phyloP scores from a whole-genome alignment of 2,329 filamentous ascomycete genomes.

The Beauveria caledonica region DNA sequence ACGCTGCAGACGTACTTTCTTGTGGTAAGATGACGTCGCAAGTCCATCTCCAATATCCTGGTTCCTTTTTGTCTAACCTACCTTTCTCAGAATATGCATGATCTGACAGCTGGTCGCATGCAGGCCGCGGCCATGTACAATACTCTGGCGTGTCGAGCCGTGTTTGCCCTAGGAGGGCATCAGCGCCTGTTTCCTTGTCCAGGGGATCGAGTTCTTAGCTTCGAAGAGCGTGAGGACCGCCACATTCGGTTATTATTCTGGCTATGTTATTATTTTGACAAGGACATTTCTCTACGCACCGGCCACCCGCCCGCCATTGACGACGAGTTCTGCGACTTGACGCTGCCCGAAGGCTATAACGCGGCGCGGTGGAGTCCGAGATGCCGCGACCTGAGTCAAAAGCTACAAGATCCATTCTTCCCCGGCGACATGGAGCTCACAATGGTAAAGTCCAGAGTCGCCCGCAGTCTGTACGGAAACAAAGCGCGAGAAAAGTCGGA shows the following conservation, averaged over 20 bases:
- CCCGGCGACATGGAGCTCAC: slow-evolving; percentile 41
- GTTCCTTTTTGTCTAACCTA: neutral
- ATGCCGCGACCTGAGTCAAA: neutral
- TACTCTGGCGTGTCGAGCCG: slow-evolving; percentile 36
- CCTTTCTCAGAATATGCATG: slow-evolving; percentile 28
- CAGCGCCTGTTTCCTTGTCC: slow-evolving; percentile 15
- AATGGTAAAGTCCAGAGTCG: slow-evolving; percentile 43
- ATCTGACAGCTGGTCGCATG: slow-evolving; percentile 38
- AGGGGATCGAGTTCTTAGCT: slow-evolving; percentile 12
- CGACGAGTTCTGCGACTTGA: slow-evolving; percentile 45
- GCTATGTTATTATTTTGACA: slow-evolving; percentile 46
- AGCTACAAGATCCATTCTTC: slow-evolving; percentile 23
- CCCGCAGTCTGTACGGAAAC: slow-evolving; percentile 41
- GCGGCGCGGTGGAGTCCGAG: slow-evolving; percentile 16
- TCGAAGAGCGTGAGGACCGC: slow-evolving; percentile 21
- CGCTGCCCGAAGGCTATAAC: slow-evolving; percentile 32
- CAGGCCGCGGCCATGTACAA: slow-evolving; percentile 36
- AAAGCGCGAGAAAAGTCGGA: slow-evolving; percentile 40
- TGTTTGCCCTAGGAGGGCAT: slow-evolving; percentile 43
- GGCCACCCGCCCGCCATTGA: slow-evolving; percentile 43
- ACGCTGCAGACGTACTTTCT: slow-evolving; percentile 38
- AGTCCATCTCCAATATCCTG: neutral
- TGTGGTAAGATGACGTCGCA: slow-evolving; percentile 31
- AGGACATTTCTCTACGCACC: slow-evolving; percentile 45
- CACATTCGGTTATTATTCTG: slow-evolving; percentile 41